Evolutionary conservation across 2,329 filamentous ascomycete species (phyloP), one percentile per base, ranked within the genome.

Genomic region (Stromatinia cepivora): DNA sequence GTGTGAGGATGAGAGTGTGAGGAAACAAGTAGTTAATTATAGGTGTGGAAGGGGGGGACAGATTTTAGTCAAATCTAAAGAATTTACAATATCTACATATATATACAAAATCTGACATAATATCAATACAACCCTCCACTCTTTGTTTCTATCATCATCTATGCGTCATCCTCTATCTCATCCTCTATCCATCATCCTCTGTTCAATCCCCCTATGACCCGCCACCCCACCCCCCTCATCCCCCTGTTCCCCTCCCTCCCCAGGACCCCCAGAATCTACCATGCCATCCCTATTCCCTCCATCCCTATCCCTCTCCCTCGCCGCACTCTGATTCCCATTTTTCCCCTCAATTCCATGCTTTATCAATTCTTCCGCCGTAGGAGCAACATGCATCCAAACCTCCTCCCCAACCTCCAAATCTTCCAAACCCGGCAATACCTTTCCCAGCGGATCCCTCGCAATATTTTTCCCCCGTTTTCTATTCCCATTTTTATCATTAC

Each of bases 381-480:
- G 82, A 54, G 79, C 81, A 62, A 80, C 78, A 75, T 87, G 84
- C 79, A 86, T 82, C 84, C 84, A 87, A 22, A 86, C 78, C 75
- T 87, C 85, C 65, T 84, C 79, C 28, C 77, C 77, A 1, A 72
- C 68, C 52, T 71, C 71, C 22, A 77, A 74, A 48, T 75, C 73
- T n/a, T 78, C 71, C 48, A 82, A 72, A 31, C 80, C 80, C 64
- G 71, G 74, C 70, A 79, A 73, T 73, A 76, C 74, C 20, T 80
- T 81, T 5, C 80, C 80, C 4, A 79, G 79, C 67, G 80, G 77
- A 71, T 81, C 79, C 22, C 76, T 79, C 65, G 80, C 76, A 46
- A 80, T 72, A 64, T 76, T 73, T 61, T 74, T 73, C 75, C 48
- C 78, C 75, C 15, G 78, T 70, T 69, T 81, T 6, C 22, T 11